Conservation (phyloP, 495 filamentous ascomycete species). For the Acidomyces sp. region DNA sequence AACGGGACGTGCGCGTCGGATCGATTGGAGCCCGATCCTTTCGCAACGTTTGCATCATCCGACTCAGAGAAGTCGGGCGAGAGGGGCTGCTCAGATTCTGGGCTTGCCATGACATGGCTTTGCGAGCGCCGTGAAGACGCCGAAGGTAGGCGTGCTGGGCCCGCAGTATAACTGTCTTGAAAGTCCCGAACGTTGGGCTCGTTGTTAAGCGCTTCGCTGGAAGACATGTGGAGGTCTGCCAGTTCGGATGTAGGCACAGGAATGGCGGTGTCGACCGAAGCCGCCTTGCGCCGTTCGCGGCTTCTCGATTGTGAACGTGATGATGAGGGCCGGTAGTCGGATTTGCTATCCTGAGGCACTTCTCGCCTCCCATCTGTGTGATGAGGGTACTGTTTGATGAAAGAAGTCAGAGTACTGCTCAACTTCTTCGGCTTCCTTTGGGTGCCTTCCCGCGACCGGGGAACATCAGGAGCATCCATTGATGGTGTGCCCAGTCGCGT, state of each 20-base stretch:
- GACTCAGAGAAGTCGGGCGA: constrained; percentile 12
- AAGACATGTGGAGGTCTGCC: neutral
- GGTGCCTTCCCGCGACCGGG: constrained; percentile 9
- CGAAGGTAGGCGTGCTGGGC: neutral
- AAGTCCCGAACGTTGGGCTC: constrained; percentile 22
- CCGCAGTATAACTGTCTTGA: constrained; percentile 14
- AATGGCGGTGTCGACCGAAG: neutral
- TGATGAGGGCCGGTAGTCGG: neutral
- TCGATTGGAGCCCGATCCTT: constrained; percentile 20
- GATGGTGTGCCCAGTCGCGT: neutral
- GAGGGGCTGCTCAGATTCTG: neutral
- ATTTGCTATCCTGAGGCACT: neutral
- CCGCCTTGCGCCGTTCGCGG: neutral
- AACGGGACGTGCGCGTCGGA: constrained; percentile 25
- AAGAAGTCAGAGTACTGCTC: constrained; percentile 10
- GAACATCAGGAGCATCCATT: constrained; percentile 11
- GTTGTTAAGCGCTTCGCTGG: constrained; percentile 3
- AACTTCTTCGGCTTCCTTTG: constrained; percentile 8
- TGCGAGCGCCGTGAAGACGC: neutral
- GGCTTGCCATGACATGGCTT: neutral
- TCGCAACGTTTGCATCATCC: constrained; percentile 18
- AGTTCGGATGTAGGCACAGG: neutral
- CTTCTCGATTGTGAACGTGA: neutral
- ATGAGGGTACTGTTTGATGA: constrained; percentile 17
- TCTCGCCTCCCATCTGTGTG: constrained; percentile 10